phyloP scores from a whole-genome alignment of 371 early-diverging fungal genomes.

The Rhizopus sp. region DNA sequence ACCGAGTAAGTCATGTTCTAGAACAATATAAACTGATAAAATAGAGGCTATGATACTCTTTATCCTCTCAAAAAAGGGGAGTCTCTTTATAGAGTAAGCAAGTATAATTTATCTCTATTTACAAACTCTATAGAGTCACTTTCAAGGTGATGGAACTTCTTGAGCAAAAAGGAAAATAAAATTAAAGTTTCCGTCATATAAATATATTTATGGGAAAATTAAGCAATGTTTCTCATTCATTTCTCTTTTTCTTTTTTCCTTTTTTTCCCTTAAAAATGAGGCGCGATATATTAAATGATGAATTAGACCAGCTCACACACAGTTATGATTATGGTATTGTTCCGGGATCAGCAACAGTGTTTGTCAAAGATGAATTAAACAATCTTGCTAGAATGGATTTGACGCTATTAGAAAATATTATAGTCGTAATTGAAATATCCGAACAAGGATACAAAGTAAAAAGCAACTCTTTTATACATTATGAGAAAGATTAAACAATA shows the following conservation, averaged over 20 bases:
- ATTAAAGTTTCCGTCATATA: neutral
- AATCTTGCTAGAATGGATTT: conserved; percentile 39
- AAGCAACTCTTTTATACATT: neutral
- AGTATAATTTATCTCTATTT: no score
- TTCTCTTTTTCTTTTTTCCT: conserved; percentile 3
- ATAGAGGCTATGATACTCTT: no score
- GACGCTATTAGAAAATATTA: conserved; percentile 43
- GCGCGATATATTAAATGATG: conserved; percentile 10
- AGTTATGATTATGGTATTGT: conserved; percentile 50
- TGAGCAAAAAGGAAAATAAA: no score
- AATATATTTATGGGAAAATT: neutral
- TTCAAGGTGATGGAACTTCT: no score
- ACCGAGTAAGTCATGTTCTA: no score
- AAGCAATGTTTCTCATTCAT: neutral
- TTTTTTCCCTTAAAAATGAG: conserved; percentile 9
- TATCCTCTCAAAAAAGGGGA: no score
- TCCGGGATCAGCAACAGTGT: conserved; percentile 48
- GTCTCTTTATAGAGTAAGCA: no score
- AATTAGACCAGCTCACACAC: conserved; percentile 27
- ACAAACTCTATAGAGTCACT: no score
- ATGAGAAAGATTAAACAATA: neutral
- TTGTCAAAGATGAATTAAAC: conserved; percentile 37
- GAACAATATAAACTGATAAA: no score
- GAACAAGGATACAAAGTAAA: conserved; percentile 42
- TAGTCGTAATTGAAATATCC: conserved; percentile 40